Percentiles rank a stretch among this genome's conserved stretches.
phyloP scores from a whole-genome alignment of 1,139 yeast genomes.

The Hanseniaspora uvarum region DNA sequence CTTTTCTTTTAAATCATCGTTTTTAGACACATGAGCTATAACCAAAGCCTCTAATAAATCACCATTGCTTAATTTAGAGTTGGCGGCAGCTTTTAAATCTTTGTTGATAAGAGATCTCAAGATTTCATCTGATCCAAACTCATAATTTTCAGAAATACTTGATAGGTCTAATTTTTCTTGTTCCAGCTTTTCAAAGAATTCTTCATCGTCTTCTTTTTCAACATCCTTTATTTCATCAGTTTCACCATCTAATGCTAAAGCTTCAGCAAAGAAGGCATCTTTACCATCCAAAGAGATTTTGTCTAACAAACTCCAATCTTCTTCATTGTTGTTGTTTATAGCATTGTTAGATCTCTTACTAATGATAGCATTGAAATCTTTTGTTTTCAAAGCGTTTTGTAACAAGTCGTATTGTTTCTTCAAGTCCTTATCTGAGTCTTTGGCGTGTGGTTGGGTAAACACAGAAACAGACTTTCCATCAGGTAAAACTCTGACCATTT shows the following conservation, averaged over 20 bases:
- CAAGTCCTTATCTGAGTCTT: conserved; percentile 32
- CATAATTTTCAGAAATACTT: conserved; percentile 27
- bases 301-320: conserved; percentile 70
- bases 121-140: conserved; percentile 37
- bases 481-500: conserved; percentile 51
- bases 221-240: conserved; percentile 27
- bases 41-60: conserved; percentile 65
- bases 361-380: conserved; percentile 47
- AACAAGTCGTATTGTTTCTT: conserved; percentile 34
- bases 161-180: conserved; percentile 31
- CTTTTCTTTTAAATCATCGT: conserved; percentile 45
- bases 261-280: conserved; percentile 32
- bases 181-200: conserved; percentile 32
- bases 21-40: conserved; percentile 64
- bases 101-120: conserved; percentile 53
- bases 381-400: conserved; percentile 47
- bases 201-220: conserved; percentile 27
- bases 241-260: conserved; percentile 32
- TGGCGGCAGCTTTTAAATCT: conserved; percentile 57
- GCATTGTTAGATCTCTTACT: conserved; percentile 41
- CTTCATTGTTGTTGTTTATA: conserved; percentile 40
- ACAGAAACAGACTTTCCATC: conserved; percentile 40
- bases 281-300: conserved; percentile 47
- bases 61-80: conserved; percentile 52
- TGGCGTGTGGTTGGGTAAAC: conserved; percentile 38